These are phyloP conservation scores for Incumbomyces delicatus DNA, from an alignment of 2,329 filamentous ascomycete genomes.

Conservation along the genomic window DNA sequence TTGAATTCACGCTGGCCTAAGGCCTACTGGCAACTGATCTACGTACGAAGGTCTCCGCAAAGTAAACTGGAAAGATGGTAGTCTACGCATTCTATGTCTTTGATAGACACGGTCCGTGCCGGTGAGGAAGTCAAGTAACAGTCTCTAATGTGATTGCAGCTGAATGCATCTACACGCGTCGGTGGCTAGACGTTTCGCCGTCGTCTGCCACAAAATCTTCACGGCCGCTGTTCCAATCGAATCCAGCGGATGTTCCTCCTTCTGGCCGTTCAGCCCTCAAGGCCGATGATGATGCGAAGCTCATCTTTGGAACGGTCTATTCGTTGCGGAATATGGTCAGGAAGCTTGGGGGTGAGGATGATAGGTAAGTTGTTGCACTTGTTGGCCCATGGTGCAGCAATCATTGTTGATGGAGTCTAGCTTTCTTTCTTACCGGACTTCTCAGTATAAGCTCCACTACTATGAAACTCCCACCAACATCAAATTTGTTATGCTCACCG, in stretches of 20 bases:
- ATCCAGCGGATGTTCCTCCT: conserved; percentile 32
- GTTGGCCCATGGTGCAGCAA: not conserved
- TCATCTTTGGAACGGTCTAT: conserved; percentile 95
- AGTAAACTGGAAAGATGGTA: conserved; percentile 51
- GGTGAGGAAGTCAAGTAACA: conserved; percentile 2
- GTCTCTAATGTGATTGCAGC: conserved; percentile 43
- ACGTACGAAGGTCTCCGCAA: no score
- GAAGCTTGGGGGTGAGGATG: conserved; percentile 86
- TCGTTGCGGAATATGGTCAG: conserved; percentile 93
- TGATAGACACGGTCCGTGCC: conserved; percentile 77
- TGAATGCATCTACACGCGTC: conserved; percentile 91
- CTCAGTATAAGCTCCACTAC: conserved; percentile 95
- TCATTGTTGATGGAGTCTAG: conserved; percentile 33
- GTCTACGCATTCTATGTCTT: conserved; percentile 99
- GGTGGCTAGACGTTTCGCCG: conserved; percentile 57
- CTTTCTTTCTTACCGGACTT: conserved; percentile 88
- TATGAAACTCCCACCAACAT: conserved; percentile 95
- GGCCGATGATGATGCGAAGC: conserved; percentile 78
- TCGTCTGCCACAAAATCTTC: conserved; percentile 36
- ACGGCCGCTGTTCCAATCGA: conserved; percentile 41
- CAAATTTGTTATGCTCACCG: conserved; percentile 94
- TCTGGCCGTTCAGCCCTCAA: conserved; percentile 34
- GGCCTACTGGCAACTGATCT: no score
- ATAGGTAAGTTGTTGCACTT: conserved; percentile 42
- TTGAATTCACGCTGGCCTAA: no score